These are phyloP conservation scores for Aspergillus fumigatus DNA, from an alignment of 2,329 filamentous ascomycete genomes.

Conservation along the genomic window DNA sequence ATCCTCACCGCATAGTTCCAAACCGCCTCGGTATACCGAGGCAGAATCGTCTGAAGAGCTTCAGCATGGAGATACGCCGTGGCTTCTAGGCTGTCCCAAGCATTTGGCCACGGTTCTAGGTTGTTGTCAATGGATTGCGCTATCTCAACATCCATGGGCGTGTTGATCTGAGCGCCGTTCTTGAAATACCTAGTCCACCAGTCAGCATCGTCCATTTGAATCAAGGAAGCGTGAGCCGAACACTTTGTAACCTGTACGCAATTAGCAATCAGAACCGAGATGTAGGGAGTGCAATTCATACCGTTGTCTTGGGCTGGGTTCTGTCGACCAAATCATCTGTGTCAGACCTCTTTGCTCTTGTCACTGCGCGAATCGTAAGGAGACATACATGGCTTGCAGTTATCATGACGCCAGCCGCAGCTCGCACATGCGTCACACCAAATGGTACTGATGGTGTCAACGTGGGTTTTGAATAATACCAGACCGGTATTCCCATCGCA, in stretches of 20 bases:
- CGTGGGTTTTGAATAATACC: conserved; percentile 52
- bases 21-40: conserved; percentile 27
- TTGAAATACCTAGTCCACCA: conserved; percentile 48
- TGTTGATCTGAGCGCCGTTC: conserved; percentile 63
- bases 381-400: conserved; percentile 55
- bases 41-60: conserved; percentile 24
- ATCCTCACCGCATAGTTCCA: conserved; percentile 29
- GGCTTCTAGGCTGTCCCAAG: conserved; percentile 46
- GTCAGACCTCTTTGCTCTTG: conserved; percentile 2
- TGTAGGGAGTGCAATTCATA: conserved; percentile 12
- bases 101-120: conserved; percentile 44
- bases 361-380: background rate
- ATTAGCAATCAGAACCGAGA: conserved; percentile 9
- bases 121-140: conserved; percentile 54
- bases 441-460: conserved; percentile 62
- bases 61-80: conserved; percentile 26
- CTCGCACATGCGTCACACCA: conserved; percentile 50
- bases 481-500: conserved; percentile 54
- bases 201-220: conserved; percentile 17
- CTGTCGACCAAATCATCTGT: conserved; percentile 14
- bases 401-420: conserved; percentile 60
- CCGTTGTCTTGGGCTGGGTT: conserved; percentile 61
- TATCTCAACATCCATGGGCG: conserved; percentile 57
- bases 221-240: conserved; percentile 16
- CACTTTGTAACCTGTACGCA: conserved; percentile 55